Evolutionary conservation across 192 early-diverging fungal species (phyloP), one percentile per base, ranked within the genome.

Genomic region (Umbelopsis ramanniana): DNA sequence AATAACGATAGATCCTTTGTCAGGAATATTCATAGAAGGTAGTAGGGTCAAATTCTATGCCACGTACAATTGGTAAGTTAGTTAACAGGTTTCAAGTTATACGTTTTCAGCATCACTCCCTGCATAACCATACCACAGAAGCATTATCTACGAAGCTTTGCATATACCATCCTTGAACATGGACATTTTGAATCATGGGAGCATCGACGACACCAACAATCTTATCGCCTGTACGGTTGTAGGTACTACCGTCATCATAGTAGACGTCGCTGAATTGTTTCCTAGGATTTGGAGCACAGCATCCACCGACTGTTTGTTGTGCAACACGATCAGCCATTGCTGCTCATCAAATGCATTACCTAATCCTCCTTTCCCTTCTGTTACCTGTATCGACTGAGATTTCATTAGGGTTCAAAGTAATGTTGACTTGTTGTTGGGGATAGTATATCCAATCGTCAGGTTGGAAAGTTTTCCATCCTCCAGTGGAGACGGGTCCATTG

Each of bases 371-470:
- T 12, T 43, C 40, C 40, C 6, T 43, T 43, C 6, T 5, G 40
- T 68, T 79, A 72, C 77, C 77, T 68, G 73, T 68, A 19, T 60
- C 66, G 24, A 72, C 23, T 24, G 77, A 73, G 22, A 78, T 22
- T 8, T 52, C 22, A 11, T 45, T 43, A 24, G 43, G 37, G 22
- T 43, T 63, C 22, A 68, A 46, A 4, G 68, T 70, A 8, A 78
- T 38, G 46, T 78, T 78, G 10, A 74, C 75, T 68, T 67, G 43
- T 66, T 78, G 76, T 15, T 78, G 72, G 15, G 48, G 68, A 71
- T 78, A 78, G 63, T 71, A 70, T 14, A 74, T 23, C 76, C 76
- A 78, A 40, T 78, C 76, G 17, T 74, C 76, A 2, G 55, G 15
- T 33, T 78, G 53, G 3, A 52, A 57, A 24, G 68, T 73, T 23